Evolutionary conservation across 1,284 basidiomycete species (phyloP).

Genomic region (Rhodotorula sp.): DNA sequence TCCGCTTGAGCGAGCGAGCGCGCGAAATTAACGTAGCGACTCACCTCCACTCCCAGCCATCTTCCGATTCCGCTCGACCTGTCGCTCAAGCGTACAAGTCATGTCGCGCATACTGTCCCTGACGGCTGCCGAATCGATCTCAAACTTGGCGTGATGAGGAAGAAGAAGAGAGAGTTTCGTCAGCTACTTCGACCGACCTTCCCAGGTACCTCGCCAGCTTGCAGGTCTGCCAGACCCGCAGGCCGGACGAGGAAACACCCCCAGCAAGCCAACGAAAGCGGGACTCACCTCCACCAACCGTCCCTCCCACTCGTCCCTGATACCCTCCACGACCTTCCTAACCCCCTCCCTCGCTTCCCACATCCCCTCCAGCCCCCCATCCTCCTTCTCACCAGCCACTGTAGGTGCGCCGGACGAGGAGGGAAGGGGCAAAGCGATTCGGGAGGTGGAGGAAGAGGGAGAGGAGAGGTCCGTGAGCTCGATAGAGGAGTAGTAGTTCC

Average conservation of each 20-base stretch:
- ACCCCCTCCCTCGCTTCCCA: slow-evolving; percentile 13
- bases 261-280: background rate
- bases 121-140: slow-evolving; percentile 63
- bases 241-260: too few species aligned
- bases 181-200: background rate
- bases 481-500: slow-evolving; percentile 65
- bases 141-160: slow-evolving; percentile 53
- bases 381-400: slow-evolving; percentile 10
- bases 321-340: slow-evolving; percentile 16
- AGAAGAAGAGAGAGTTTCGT: background rate
- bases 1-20: background rate
- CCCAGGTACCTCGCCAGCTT: too few species aligned
- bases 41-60: slow-evolving; percentile 10
- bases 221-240: too few species aligned
- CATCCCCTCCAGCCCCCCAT: slow-evolving; percentile 4
- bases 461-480: slow-evolving; percentile 81
- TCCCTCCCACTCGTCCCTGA: slow-evolving; percentile 58
- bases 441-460: slow-evolving; percentile 58
- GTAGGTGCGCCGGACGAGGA: slow-evolving; percentile 47
- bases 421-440: slow-evolving; percentile 73
- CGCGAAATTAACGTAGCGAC: background rate
- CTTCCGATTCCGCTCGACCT: slow-evolving; percentile 33
- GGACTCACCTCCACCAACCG: slow-evolving; percentile 60
- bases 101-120: slow-evolving; percentile 68
- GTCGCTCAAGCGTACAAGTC: slow-evolving; percentile 65